Evolutionary conservation across 2,329 filamentous ascomycete genomes (phyloP).

Genomic region (Hymenoscyphus occultus): DNA sequence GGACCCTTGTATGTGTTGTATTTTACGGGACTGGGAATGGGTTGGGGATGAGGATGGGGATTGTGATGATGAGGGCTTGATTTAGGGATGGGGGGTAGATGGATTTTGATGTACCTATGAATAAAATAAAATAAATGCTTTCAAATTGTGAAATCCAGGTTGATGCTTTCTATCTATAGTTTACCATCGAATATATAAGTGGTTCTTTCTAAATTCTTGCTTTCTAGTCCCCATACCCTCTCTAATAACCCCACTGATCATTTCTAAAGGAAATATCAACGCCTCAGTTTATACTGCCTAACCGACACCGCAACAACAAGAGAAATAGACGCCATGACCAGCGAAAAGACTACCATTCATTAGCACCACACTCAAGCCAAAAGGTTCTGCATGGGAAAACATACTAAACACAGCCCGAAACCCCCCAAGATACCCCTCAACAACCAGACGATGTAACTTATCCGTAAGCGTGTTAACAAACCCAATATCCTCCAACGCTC

Average conservation of each 20-base stretch:
- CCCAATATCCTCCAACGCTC: constrained; percentile 13
- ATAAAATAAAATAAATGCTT: too few species aligned
- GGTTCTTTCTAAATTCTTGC: not conserved
- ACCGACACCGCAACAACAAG: not conserved
- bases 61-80: too few species aligned
- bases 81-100: too few species aligned
- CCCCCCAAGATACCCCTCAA: constrained; percentile 13
- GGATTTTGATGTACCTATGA: too few species aligned
- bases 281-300: constrained; percentile 3
- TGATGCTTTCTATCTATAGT: too few species aligned
- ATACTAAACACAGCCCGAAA: constrained; percentile 14
- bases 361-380: not conserved
- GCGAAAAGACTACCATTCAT: not conserved
- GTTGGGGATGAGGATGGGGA: too few species aligned
- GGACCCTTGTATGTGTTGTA: not conserved
- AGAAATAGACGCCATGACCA: not conserved
- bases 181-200: too few species aligned
- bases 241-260: not conserved
- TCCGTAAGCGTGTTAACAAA: constrained; percentile 15
- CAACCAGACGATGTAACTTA: constrained; percentile 12
- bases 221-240: not conserved
- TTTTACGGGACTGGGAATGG: not conserved
- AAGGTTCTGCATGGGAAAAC: not conserved
- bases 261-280: not conserved
- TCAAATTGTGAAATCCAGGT: too few species aligned